Evolutionary conservation across 129 eudicot species (phyloP).

Genomic region (Flaveria ramosissima): DNA sequence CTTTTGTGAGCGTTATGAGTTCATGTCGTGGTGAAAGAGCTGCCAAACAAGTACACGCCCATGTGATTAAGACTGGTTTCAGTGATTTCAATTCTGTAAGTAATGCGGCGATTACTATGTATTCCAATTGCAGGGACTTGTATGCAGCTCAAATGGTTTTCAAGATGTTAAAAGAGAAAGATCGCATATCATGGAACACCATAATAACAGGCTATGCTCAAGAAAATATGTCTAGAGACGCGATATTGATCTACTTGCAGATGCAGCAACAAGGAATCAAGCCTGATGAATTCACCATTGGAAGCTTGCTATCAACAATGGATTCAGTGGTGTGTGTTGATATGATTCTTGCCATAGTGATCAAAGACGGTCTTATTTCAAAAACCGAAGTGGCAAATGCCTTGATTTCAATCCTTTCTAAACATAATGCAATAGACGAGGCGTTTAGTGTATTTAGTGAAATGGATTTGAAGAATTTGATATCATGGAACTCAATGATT

Average conservation of each 20-base stretch:
- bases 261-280: conserved; percentile 47
- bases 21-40: conserved; percentile 34
- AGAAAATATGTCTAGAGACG: conserved; percentile 38
- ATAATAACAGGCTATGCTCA: conserved; percentile 66
- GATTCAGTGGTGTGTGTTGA: conserved; percentile 41
- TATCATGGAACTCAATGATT: conserved; percentile 84
- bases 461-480: conserved; percentile 46
- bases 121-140: conserved; percentile 48
- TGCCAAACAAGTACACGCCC: conserved; percentile 58
- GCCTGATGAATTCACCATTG: conserved; percentile 85
- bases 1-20: conserved; percentile 77
- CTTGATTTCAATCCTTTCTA: conserved; percentile 60
- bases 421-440: conserved; percentile 42
- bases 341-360: conserved; percentile 54
- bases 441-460: conserved; percentile 52
- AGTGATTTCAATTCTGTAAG: conserved; percentile 53
- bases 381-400: conserved; percentile 74
- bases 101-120: conserved; percentile 77
- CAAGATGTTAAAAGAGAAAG: conserved; percentile 49
- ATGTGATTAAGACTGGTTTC: conserved; percentile 61
- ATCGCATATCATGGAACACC: conserved; percentile 76
- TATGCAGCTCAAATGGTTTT: conserved; percentile 45
- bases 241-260: conserved; percentile 42
- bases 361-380: conserved; percentile 54
- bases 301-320: conserved; percentile 60